These are phyloP conservation scores for Lophiotrema nucula DNA, from an alignment of 495 filamentous ascomycete species.

Conservation along the genomic window DNA sequence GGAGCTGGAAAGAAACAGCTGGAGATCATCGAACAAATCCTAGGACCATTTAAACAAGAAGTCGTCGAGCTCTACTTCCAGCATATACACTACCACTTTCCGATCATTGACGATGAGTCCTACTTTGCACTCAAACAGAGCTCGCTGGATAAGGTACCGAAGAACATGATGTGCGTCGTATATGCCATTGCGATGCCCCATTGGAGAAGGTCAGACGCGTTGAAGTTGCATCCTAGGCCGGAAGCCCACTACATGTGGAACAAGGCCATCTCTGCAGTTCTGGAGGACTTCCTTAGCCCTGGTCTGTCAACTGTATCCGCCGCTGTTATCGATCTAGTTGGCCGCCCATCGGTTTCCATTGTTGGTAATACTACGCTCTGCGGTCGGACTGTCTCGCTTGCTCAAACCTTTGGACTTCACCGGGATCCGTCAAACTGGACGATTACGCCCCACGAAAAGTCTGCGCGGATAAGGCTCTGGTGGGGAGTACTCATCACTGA, in stretches of 20 bases:
- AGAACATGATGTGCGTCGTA: conserved; percentile 53
- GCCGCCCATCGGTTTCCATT: conserved; percentile 22
- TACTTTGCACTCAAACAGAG: conserved; percentile 48
- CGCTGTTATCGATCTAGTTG: conserved; percentile 20
- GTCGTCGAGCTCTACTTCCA: conserved; percentile 53
- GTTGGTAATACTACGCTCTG: conserved; percentile 20
- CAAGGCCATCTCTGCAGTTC: conserved; percentile 16
- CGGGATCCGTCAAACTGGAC: conserved; percentile 27
- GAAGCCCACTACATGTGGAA: conserved; percentile 28
- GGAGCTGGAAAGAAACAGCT: conserved; percentile 48
- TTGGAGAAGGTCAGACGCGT: conserved; percentile 20
- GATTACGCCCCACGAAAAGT: conserved; percentile 20
- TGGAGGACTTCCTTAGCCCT: conserved; percentile 25
- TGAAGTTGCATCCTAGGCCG: conserved; percentile 22
- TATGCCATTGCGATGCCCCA: conserved; percentile 45
- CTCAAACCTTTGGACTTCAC: conserved; percentile 28
- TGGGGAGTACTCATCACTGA: conserved; percentile 31
- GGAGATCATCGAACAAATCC: conserved; percentile 55
- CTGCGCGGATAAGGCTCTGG: conserved; percentile 15
- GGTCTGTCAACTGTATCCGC: conserved; percentile 17
- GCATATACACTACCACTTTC: conserved; percentile 54
- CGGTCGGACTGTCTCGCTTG: conserved; percentile 23
- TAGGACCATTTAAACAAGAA: conserved; percentile 53
- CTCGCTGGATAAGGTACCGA: conserved; percentile 48
- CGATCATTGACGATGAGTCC: conserved; percentile 52